Conservation (phyloP, 1,284 basidiomycete genomes). For the Papiliotrema nemorosa region DNA sequence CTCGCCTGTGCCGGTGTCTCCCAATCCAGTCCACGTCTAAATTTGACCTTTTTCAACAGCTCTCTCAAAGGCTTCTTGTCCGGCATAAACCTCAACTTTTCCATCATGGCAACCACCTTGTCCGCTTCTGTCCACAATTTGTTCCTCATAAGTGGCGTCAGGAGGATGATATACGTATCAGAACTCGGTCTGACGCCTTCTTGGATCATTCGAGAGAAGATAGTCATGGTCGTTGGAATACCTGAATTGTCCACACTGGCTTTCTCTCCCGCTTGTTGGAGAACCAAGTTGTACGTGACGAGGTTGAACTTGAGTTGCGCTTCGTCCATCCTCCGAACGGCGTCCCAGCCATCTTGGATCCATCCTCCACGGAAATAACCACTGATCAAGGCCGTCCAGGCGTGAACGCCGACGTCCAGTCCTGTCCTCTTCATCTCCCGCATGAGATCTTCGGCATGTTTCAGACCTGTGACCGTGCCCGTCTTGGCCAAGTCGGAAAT, state of each 20-base stretch:
- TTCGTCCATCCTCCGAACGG: conserved; percentile 61
- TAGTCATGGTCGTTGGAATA: conserved; percentile 19
- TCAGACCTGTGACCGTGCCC: conserved; percentile 56
- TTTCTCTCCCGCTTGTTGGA: conserved; percentile 59
- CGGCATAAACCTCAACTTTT: conserved; percentile 44
- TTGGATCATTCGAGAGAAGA: conserved; percentile 64
- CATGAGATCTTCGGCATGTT: conserved; percentile 63
- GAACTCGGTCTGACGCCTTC: conserved; percentile 55
- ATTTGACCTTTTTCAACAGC: conserved; percentile 50
- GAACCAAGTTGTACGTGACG: conserved; percentile 69
- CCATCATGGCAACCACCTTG: conserved; percentile 62
- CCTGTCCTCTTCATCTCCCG: conserved; percentile 63
- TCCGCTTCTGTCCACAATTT: conserved; percentile 60
- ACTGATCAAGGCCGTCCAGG: conserved; percentile 48
- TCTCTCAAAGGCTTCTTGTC: conserved; percentile 49
- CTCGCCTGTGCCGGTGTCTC: background rate
- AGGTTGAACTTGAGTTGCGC: conserved; percentile 57
- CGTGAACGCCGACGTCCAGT: conserved; percentile 40
- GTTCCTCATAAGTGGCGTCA: conserved; percentile 59
- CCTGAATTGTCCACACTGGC: background rate
- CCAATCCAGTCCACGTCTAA: conserved; percentile 10
- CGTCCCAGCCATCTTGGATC: conserved; percentile 47
- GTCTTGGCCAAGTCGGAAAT: conserved; percentile 66
- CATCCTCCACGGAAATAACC: conserved; percentile 46
- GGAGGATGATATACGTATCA: conserved; percentile 71